phyloP scores from a whole-genome alignment of 352 stramenopile genomes.

The Phytophthora pini region DNA sequence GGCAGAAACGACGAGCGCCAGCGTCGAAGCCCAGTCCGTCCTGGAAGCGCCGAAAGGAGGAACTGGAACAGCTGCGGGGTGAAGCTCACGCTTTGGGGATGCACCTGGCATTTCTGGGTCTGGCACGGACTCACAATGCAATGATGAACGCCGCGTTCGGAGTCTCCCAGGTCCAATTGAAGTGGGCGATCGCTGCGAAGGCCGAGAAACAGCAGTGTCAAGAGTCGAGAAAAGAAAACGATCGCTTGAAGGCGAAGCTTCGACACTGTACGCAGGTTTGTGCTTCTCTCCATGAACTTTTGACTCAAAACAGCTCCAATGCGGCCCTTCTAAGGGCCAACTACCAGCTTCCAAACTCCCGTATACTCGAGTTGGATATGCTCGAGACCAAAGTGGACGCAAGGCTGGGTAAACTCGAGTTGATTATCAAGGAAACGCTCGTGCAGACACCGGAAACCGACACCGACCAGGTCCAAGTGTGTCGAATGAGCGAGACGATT shows the following conservation, averaged over 20 bases:
- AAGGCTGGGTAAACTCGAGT: background rate
- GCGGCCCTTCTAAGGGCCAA: background rate
- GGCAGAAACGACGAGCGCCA: background rate
- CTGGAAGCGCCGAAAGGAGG: background rate
- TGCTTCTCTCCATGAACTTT: background rate
- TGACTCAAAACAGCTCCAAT: background rate
- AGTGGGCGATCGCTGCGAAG: background rate
- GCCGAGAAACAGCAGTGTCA: background rate
- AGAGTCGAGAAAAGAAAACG: background rate
- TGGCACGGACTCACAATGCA: background rate
- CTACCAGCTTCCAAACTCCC: background rate
- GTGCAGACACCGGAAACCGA: background rate
- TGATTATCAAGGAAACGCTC: background rate
- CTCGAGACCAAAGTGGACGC: constrained; percentile 2
- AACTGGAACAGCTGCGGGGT: background rate
- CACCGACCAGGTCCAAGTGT: background rate
- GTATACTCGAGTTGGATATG: background rate
- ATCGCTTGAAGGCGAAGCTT: background rate
- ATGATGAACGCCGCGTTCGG: background rate
- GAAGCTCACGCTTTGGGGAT: background rate
- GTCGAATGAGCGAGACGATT: background rate
- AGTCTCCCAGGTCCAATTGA: background rate
- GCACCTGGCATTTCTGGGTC: background rate
- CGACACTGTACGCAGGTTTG: background rate
- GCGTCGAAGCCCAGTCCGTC: background rate